Evolutionary conservation across 2,329 filamentous ascomycete genomes (phyloP).

Genomic region (Aspergillus arachidicola): DNA sequence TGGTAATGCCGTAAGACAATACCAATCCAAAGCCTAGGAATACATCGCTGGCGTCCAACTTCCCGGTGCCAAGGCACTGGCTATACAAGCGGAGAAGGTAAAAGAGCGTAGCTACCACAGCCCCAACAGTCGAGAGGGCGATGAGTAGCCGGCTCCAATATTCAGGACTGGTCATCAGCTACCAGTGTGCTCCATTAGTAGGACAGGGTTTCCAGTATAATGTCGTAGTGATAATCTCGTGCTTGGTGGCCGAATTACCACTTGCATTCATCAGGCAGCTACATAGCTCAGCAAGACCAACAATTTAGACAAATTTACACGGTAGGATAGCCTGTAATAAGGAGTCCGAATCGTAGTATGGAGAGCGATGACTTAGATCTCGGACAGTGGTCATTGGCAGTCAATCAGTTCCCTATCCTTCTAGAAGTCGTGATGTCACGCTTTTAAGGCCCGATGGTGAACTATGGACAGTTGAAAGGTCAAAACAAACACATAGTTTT

Average conservation of each 20-base stretch:
- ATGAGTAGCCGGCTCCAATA: conserved; percentile 15
- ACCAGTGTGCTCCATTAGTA: background rate
- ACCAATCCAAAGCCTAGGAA: conserved; percentile 22
- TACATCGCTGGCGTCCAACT: conserved; percentile 16
- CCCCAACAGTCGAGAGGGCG: conserved; percentile 18
- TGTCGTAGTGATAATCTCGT: background rate
- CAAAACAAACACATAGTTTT: background rate
- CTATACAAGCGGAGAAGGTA: conserved; percentile 21
- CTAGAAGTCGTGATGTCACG: background rate
- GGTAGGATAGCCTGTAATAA: background rate
- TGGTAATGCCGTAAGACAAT: conserved; percentile 18
- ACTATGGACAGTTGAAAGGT: background rate
- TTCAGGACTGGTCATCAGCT: background rate
- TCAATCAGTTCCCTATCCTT: background rate
- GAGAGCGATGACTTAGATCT: no score
- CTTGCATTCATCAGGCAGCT: background rate
- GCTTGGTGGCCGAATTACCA: background rate
- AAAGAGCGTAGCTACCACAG: conserved; percentile 16
- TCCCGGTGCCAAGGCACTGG: conserved; percentile 9
- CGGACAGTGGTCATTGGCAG: background rate
- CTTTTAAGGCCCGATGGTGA: background rate
- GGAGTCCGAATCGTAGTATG: background rate
- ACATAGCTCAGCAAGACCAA: background rate
- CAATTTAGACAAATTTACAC: background rate
- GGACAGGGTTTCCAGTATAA: no score